phyloP scores from a whole-genome alignment of 148 eudicot species.

The Bassia scoparia region DNA sequence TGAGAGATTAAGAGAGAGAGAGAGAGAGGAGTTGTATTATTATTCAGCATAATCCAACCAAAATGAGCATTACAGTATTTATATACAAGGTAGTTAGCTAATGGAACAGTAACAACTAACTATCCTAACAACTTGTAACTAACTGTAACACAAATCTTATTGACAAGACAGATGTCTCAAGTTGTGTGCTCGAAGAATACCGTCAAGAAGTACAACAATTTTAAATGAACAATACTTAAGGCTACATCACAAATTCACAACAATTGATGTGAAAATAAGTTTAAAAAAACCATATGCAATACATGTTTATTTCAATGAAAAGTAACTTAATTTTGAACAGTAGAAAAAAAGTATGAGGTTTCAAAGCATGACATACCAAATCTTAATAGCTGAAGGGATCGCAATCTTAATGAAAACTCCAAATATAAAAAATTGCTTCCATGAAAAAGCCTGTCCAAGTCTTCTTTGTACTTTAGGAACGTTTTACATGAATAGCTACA shows the following conservation, averaged over 20 bases:
- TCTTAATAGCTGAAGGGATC: slow-evolving; percentile 27
- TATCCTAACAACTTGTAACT: too few species aligned
- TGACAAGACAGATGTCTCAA: slow-evolving; percentile 68
- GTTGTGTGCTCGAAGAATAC: slow-evolving; percentile 58
- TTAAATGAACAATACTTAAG: slow-evolving; percentile 41
- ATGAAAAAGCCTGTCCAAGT: slow-evolving; percentile 22
- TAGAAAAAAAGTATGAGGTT: too few species aligned
- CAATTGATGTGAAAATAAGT: too few species aligned
- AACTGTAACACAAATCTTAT: slow-evolving; percentile 25
- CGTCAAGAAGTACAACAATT: slow-evolving; percentile 29
- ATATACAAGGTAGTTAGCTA: too few species aligned
- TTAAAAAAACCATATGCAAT: too few species aligned
- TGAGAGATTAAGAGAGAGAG: too few species aligned
- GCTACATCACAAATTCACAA: background rate
- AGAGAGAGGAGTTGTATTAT: too few species aligned
- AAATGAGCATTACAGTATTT: too few species aligned
- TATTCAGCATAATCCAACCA: too few species aligned
- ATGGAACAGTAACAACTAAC: too few species aligned
- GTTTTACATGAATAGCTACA: slow-evolving; percentile 14
- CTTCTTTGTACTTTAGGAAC: slow-evolving; percentile 3
- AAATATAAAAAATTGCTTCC: slow-evolving; percentile 19
- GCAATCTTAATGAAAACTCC: slow-evolving; percentile 31
- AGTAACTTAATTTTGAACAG: too few species aligned
- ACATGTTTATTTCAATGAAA: too few species aligned
- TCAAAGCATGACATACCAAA: slow-evolving; percentile 10